Percentiles rank a stretch among this genome's conserved stretches.
Conservation (phyloP, 2,329 filamentous ascomycete species). For the Rosellinia necatrix region DNA sequence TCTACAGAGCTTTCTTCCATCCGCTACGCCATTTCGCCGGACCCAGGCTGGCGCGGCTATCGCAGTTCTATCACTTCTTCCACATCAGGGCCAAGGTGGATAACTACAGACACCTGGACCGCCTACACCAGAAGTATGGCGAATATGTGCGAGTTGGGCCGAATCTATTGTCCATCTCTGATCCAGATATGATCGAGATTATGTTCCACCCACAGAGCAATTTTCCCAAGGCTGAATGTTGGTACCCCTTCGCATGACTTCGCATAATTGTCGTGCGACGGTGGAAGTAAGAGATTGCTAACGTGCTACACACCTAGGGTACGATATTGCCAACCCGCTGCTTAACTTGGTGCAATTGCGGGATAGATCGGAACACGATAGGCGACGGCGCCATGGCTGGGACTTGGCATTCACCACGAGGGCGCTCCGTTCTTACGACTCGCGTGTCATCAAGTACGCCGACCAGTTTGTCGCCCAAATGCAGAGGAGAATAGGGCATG, state of each 20-base stretch:
- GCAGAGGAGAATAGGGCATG: constrained; percentile 16
- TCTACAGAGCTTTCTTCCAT: constrained; percentile 27
- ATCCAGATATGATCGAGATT: constrained; percentile 23
- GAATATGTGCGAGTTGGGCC: constrained; percentile 28
- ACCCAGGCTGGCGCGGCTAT: constrained; percentile 17
- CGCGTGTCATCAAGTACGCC: constrained; percentile 26
- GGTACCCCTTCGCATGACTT: background rate
- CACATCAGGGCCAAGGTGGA: constrained; percentile 21
- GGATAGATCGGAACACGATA: constrained; percentile 23
- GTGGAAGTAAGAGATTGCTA: background rate
- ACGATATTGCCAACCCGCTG: constrained; percentile 27
- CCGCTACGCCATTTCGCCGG: constrained; percentile 24
- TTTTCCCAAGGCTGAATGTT: constrained; percentile 27
- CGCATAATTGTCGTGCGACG: background rate
- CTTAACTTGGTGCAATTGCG: constrained; percentile 25
- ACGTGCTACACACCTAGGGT: constrained; percentile 17
- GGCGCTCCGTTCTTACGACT: constrained; percentile 25
- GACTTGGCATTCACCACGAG: constrained; percentile 29
- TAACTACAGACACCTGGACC: constrained; percentile 27
- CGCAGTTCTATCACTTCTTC: constrained; percentile 28
- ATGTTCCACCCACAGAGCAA: constrained; percentile 25
- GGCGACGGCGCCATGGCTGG: constrained; percentile 28
- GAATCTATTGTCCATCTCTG: constrained; percentile 25
- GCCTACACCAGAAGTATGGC: constrained; percentile 25
- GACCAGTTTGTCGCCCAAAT: constrained; percentile 27